A percentile compares a stretch with the other conserved stretches of the same genome.
phyloP scores from a whole-genome alignment of 805 yeast genomes.

The Metschnikowia continentalis region DNA sequence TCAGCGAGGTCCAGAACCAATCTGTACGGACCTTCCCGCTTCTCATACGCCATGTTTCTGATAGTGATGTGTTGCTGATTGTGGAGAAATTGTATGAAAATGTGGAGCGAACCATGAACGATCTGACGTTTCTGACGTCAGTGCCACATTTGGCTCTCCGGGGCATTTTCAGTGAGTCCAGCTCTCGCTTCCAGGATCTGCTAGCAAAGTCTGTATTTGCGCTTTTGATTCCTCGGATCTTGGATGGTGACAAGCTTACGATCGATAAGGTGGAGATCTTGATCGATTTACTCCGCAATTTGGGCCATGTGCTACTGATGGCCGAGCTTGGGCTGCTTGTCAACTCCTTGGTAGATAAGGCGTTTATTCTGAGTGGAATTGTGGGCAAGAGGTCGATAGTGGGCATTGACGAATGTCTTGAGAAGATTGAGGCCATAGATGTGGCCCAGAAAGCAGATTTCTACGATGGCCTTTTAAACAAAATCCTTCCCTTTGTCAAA shows the following conservation, averaged over 20 bases:
- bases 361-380: constrained; percentile 40
- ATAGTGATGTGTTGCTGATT: constrained; percentile 28
- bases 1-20: constrained; percentile 70
- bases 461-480: constrained; percentile 7
- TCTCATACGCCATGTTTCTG: constrained; percentile 35
- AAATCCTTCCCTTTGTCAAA: background rate
- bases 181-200: constrained; percentile 21
- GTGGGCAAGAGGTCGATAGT: constrained; percentile 47
- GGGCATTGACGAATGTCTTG: constrained; percentile 35
- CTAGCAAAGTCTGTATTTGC: constrained; percentile 32
- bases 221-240: constrained; percentile 36
- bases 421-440: constrained; percentile 9
- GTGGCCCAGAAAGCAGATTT: constrained; percentile 6
- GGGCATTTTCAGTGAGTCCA: constrained; percentile 34
- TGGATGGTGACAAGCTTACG: constrained; percentile 24
- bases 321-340: constrained; percentile 32
- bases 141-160: constrained; percentile 53
- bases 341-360: constrained; percentile 29
- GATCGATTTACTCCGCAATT: constrained; percentile 48
- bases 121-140: constrained; percentile 38
- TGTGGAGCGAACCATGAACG: constrained; percentile 16
- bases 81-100: constrained; percentile 25
- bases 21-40: constrained; percentile 59
- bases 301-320: constrained; percentile 40
- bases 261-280: constrained; percentile 61